Evolutionary conservation across 1,284 basidiomycete species (phyloP).

Genomic region (Anthracocystis walkeri): DNA sequence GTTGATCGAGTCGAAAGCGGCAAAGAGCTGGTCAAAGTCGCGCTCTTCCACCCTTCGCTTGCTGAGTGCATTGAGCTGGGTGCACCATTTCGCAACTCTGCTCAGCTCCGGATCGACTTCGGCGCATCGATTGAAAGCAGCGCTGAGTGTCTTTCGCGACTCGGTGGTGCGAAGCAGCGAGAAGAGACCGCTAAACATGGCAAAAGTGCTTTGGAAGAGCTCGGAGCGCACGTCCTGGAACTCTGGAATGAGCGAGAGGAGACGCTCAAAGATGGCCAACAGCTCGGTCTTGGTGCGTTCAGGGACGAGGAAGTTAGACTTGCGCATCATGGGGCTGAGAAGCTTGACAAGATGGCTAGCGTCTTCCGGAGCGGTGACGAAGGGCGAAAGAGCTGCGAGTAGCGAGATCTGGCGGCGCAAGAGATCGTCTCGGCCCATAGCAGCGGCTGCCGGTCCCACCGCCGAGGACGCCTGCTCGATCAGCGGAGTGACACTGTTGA

Average conservation of each 20-base stretch:
- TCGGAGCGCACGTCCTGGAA: slow-evolving; percentile 69
- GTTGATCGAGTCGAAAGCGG: slow-evolving; percentile 82
- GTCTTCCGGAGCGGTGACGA: slow-evolving; percentile 79
- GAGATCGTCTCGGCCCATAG: slow-evolving; percentile 77
- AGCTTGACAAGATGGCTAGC: slow-evolving; percentile 81
- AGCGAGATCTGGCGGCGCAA: slow-evolving; percentile 85
- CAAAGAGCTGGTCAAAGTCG: slow-evolving; percentile 88
- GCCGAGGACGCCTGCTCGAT: slow-evolving; percentile 72
- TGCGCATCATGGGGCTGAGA: slow-evolving; percentile 84
- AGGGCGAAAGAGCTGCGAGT: slow-evolving; percentile 82
- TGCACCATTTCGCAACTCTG: slow-evolving; percentile 53
- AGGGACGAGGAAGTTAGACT: slow-evolving; percentile 80
- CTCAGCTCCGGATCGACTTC: slow-evolving; percentile 46
- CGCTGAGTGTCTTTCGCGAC: slow-evolving; percentile 54
- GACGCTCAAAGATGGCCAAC: slow-evolving; percentile 79
- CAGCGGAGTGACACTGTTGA: slow-evolving; percentile 77
- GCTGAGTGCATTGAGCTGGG: slow-evolving; percentile 84
- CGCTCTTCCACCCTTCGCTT: slow-evolving; percentile 86
- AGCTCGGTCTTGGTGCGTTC: slow-evolving; percentile 90
- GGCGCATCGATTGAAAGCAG: slow-evolving; percentile 60
- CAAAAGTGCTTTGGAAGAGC: slow-evolving; percentile 52
- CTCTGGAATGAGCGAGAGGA: slow-evolving; percentile 81
- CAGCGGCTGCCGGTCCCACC: slow-evolving; percentile 74
- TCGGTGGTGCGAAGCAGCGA: slow-evolving; percentile 52
- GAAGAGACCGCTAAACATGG: slow-evolving; percentile 61